Evolutionary conservation across 495 filamentous ascomycete genomes (phyloP).

Genomic region (Penicillium chermesinum): DNA sequence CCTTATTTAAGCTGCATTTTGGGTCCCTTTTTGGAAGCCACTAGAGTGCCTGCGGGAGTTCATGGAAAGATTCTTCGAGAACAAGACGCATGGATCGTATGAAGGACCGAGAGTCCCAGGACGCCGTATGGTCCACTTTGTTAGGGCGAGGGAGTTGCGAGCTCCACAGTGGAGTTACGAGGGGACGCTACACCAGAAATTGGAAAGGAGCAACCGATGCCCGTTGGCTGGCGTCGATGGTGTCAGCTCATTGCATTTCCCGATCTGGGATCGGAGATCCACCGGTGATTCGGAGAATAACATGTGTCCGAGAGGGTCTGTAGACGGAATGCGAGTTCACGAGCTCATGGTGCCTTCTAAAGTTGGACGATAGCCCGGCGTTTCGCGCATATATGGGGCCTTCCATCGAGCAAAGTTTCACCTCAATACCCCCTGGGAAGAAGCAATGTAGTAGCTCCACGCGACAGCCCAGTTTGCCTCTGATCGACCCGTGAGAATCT

Average conservation of each 20-base stretch:
- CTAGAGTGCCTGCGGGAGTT: background rate
- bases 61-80: slow-evolving; percentile 11
- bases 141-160: slow-evolving; percentile 9
- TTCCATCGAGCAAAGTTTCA: too few relatives aligned
- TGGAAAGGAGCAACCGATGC: background rate
- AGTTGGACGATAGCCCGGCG: too few relatives aligned
- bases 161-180: slow-evolving; percentile 15
- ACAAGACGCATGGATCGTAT: slow-evolving; percentile 22
- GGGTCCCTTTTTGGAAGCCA: background rate
- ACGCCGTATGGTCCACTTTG: slow-evolving; percentile 1
- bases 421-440: too few relatives aligned
- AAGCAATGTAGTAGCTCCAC: too few relatives aligned
- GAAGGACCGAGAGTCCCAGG: background rate
- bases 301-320: background rate
- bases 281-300: background rate
- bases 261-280: background rate
- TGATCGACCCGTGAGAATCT: background rate
- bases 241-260: background rate
- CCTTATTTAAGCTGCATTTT: background rate
- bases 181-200: background rate
- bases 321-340: too few relatives aligned
- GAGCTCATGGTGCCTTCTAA: too few relatives aligned
- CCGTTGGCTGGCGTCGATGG: background rate
- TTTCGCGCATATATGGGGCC: too few relatives aligned
- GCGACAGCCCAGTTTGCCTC: too few relatives aligned